Percentiles rank a stretch among this genome's conserved stretches.
phyloP scores from a whole-genome alignment of 2,329 filamentous ascomycete genomes.

The Sporothrix variecibatus region DNA sequence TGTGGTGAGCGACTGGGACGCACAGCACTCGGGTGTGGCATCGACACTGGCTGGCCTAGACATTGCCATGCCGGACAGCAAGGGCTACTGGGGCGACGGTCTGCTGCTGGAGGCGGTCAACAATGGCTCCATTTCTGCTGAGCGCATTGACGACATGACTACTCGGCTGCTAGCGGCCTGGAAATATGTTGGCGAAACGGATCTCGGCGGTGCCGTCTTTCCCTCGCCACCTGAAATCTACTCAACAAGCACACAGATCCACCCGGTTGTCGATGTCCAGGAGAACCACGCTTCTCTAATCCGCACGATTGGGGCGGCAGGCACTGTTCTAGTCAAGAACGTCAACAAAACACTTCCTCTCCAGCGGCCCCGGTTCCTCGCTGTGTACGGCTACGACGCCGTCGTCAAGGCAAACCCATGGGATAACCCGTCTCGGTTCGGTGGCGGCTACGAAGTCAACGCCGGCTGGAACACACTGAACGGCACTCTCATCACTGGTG shows the following conservation, averaged over 20 bases:
- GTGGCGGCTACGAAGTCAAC: constrained; percentile 44
- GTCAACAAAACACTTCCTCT: constrained; percentile 59
- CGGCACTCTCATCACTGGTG: constrained; percentile 55
- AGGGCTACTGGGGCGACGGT: constrained; percentile 55
- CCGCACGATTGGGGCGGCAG: constrained; percentile 56
- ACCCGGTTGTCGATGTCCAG: constrained; percentile 64
- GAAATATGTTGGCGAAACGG: constrained; percentile 44
- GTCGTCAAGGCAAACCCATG: constrained; percentile 43
- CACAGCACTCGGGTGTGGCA: constrained; percentile 60
- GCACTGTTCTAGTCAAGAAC: constrained; percentile 64
- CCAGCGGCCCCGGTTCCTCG: constrained; percentile 50
- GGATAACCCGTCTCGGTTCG: constrained; percentile 50
- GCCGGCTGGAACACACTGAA: constrained; percentile 54
- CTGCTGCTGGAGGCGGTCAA: constrained; percentile 75
- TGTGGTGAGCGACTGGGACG: constrained; percentile 69
- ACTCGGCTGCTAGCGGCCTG: constrained; percentile 51
- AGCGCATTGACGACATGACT: constrained; percentile 76
- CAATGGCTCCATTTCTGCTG: constrained; percentile 72
- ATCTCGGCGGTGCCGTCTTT: constrained; percentile 36
- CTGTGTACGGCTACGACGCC: constrained; percentile 67
- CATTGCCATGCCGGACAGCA: constrained; percentile 65
- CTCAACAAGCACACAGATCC: constrained; percentile 52
- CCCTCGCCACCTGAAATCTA: constrained; percentile 47
- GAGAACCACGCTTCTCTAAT: constrained; percentile 51
- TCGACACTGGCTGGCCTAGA: constrained; percentile 64